Evolutionary conservation across 2,329 filamentous ascomycete species (phyloP).

Genomic region (Pestalotiopsis sp.): DNA sequence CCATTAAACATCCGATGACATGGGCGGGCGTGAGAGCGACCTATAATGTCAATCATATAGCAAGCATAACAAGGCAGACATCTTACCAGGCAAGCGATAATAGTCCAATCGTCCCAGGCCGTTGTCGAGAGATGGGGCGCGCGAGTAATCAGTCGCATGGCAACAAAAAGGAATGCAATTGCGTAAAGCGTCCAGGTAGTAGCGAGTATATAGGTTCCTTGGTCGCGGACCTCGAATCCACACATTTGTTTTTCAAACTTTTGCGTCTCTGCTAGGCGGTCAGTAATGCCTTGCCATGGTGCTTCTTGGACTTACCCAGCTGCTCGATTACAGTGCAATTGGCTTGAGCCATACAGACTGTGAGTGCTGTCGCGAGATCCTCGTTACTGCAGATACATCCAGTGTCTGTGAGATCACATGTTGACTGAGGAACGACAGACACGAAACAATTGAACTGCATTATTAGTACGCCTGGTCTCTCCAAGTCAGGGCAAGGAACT

Average conservation of each 20-base stretch:
- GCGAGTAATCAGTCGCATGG: neutral
- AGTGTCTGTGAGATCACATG: constrained; percentile 1
- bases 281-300: neutral
- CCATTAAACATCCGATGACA: neutral
- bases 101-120: constrained; percentile 6
- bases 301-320: neutral
- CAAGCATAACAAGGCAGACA: neutral
- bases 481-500: neutral
- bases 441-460: neutral
- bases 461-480: neutral
- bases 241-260: constrained; percentile 1
- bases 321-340: neutral
- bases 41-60: neutral
- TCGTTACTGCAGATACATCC: neutral
- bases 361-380: neutral
- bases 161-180: neutral
- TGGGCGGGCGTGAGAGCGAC: neutral
- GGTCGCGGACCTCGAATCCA: neutral
- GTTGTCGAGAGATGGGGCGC: neutral
- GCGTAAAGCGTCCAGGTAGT: neutral
- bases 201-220: neutral
- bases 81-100: neutral
- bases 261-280: neutral
- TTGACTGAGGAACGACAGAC: neutral
- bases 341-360: neutral